Percentiles rank a stretch among this genome's conserved stretches.
Evolutionary conservation across 164 flowering plant species (phyloP).

Genomic region (Cinnamomum micranthum): DNA sequence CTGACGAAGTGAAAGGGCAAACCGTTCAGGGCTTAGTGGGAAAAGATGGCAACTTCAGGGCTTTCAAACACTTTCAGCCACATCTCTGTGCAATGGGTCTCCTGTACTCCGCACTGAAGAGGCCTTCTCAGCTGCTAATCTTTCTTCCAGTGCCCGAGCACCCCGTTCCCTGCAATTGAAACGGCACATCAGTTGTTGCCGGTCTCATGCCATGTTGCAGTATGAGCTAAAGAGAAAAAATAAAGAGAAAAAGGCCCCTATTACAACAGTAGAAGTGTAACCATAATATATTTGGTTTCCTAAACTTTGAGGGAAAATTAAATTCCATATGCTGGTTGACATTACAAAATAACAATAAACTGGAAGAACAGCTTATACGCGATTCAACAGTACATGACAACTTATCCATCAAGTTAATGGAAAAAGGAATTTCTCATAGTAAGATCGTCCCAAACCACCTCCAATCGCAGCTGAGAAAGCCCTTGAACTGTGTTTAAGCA

Average conservation of each 20-base stretch:
- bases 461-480: too few species aligned
- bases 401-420: too few species aligned
- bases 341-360: too few species aligned
- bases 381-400: too few species aligned
- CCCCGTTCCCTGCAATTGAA: slow-evolving; percentile 72
- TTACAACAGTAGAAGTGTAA: neutral
- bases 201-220: neutral
- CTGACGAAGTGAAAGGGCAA: neutral
- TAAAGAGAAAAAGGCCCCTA: neutral
- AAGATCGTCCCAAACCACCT: too few species aligned
- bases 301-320: too few species aligned
- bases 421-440: too few species aligned
- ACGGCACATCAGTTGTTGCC: neutral
- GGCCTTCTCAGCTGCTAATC: slow-evolving; percentile 70
- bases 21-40: neutral
- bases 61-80: slow-evolving; percentile 52
- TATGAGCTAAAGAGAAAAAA: neutral
- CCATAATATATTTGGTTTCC: too few species aligned
- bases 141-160: slow-evolving; percentile 89
- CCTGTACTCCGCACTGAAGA: slow-evolving; percentile 34
- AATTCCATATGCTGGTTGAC: too few species aligned
- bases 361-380: too few species aligned
- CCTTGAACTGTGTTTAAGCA: too few species aligned
- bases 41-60: neutral
- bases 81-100: slow-evolving; percentile 42